Base-by-base conservation (phyloP, 768 basidiomycete genomes). In the Hysterangium stoloniferum region DNA sequence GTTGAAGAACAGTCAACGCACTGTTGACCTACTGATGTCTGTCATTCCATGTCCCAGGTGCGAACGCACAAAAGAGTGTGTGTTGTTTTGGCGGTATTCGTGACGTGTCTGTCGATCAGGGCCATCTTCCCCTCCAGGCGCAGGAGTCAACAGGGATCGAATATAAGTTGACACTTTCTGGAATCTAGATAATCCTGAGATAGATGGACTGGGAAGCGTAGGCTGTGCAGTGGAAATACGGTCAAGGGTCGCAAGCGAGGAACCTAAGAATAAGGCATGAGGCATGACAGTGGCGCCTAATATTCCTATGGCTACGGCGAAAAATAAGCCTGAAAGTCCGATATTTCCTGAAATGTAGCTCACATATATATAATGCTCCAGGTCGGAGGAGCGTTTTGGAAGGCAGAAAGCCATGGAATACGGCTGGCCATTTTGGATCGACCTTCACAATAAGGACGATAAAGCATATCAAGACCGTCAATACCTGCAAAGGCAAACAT, bases 11-110 rank as follows among this genome's bases (percentile, higher is more conserved):
- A 17, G n/a, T 41, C n/a, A n/a, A n/a, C n/a, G n/a, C n/a, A n/a
- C n/a, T n/a, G n/a, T n/a, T n/a, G n/a, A n/a, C 43, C 13, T 29
- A 55, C 64, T 59, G 15, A 79, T 73, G 59, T 81, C 79, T 42
- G 71, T 61, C 60, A 63, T 66, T 12, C 71, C 70, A 45, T 75
- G 70, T 17, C 58, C 59, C 15, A 75, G 54, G 54, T 76, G 73
- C n/a, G 66, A 61, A 22, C 57, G 57, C 24, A 74, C 59, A 53
- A 74, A 69, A 24, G 56, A 55, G 11, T 62, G 56, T 4, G 64
- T 45, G 56, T 67, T 63, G 59, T 70, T 68, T 44, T 62, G 58
- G 38, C 61, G 59, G 9, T 24, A 45, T 34, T 41, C 55, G 20
- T 55, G 44, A 9, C 44, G 52, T 22, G 48, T 45, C 28, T 13